These are phyloP conservation scores for Saussurea involucrata DNA, from an alignment of 129 eudicot species.

Conservation along the genomic window DNA sequence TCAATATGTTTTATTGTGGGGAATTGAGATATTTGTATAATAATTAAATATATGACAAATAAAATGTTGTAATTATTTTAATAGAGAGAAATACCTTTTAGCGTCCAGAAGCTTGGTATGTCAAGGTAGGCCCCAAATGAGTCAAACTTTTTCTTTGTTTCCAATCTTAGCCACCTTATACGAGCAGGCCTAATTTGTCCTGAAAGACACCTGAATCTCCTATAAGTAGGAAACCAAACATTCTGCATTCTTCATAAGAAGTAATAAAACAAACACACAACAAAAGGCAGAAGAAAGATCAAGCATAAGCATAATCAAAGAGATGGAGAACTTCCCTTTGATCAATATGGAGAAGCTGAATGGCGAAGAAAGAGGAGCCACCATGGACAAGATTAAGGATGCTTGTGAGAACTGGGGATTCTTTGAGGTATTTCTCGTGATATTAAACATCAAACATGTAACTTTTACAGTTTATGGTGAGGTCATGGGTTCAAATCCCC, in stretches of 20 bases:
- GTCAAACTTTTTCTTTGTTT: neutral
- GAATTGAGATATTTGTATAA: neutral
- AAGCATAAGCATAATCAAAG: slow-evolving; percentile 6
- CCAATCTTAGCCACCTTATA: slow-evolving; percentile 5
- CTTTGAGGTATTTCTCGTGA: slow-evolving; percentile 48
- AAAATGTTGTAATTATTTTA: neutral
- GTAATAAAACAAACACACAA: neutral
- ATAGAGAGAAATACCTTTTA: neutral
- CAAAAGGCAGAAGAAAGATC: slow-evolving; percentile 1
- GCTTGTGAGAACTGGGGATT: slow-evolving; percentile 83
- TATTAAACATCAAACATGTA: slow-evolving; percentile 9
- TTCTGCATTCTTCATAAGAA: slow-evolving; percentile 18
- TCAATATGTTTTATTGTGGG: neutral
- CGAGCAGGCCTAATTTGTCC: neutral
- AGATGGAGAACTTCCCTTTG: slow-evolving; percentile 63
- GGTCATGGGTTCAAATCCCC: neutral
- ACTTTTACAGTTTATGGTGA: neutral
- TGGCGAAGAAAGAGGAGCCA: slow-evolving; percentile 51
- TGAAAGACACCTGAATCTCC: slow-evolving; percentile 8
- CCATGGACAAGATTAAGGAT: slow-evolving; percentile 54
- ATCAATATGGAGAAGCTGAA: slow-evolving; percentile 58
- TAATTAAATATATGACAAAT: neutral
- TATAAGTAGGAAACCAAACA: slow-evolving; percentile 36
- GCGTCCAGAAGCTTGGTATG: neutral
- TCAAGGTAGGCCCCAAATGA: neutral